Conservation (phyloP, 305 asterid genomes). For the Lippia alba region DNA sequence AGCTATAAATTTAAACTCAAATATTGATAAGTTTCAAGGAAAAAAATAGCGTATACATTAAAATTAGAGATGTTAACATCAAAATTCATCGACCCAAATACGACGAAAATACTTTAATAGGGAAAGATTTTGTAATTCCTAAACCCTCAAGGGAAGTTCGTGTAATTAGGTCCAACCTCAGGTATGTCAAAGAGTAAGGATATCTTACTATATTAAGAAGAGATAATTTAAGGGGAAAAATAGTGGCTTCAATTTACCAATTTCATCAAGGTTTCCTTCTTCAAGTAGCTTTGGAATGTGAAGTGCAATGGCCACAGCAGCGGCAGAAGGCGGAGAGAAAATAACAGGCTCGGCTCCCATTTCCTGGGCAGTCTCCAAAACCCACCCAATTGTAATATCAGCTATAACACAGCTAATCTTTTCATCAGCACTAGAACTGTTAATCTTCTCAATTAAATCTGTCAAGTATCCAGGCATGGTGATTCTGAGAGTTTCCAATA, state of each 20-base stretch:
- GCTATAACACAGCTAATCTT: conserved; percentile 48
- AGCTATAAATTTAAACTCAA: too few relatives aligned
- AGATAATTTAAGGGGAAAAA: background rate
- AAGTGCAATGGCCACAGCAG: conserved; percentile 27
- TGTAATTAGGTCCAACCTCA: too few relatives aligned
- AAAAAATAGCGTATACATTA: too few relatives aligned
- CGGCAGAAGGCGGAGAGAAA: conserved; percentile 47
- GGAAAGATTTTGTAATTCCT: too few relatives aligned
- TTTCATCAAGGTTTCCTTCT: conserved; percentile 41
- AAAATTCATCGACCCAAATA: too few relatives aligned
- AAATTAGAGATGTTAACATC: too few relatives aligned
- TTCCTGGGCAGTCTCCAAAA: conserved; percentile 43
- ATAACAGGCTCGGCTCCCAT: conserved; percentile 42
- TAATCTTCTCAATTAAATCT: conserved; percentile 42
- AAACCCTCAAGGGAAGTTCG: too few relatives aligned
- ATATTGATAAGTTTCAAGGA: too few relatives aligned
- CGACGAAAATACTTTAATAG: too few relatives aligned
- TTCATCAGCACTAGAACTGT: conserved; percentile 25
- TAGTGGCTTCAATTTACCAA: conserved; percentile 31
- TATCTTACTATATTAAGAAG: too few relatives aligned
- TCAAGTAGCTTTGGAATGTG: conserved; percentile 46
- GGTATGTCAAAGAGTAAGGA: background rate
- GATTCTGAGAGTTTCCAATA: conserved; percentile 28
- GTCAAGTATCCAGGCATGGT: conserved; percentile 43
- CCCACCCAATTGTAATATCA: conserved; percentile 51